Base-by-base conservation (phyloP, 805 yeast species). In the Nadsonia fulvescens region DNA sequence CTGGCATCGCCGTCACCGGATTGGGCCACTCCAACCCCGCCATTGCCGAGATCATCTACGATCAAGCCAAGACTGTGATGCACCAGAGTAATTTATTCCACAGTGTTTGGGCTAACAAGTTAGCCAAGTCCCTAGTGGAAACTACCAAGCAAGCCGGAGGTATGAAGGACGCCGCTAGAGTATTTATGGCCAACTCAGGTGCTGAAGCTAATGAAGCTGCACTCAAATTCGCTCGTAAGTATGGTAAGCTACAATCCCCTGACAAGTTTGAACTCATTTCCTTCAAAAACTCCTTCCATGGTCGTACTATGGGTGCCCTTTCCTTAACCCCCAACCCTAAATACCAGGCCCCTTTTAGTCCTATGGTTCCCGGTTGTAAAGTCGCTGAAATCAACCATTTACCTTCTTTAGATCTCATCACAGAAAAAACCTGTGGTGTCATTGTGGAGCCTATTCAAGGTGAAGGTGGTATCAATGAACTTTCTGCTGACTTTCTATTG, bases 391-490 rank as follows among this genome's bases (percentile, higher is more conserved):
- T 75, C 29, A 63, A 62, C 34, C 70, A 71, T 39, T 55, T 72
- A 20, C 62, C 55, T 24, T 61, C 74, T 12, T 72, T 81, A 7
- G 61, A 66, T 36, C 47, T 66, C 16, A 63, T 76, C 23, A 56
- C 61, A 34, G 70, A 65, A 3, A 66, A 68, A 36, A 73, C 83
- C 1, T 79, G 93, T 39, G 98, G 83, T 28, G 89, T 89, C 15
- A 89, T 89, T 30, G 71, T 89, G 19, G 98, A 89, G 53, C 98
- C 98, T 12, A 73, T 89, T 32, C 98, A 89, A 57, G 98, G 96
- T 38, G 98, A 86, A 55, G 96, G 98, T 31, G 98, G 98, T 31
- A 72, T 86, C 11, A 68, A 70, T 42, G 68, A 73, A 12, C 64
- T 79, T 32, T 58, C 64, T 19, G 38, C 51, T 0, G 77, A 70